These are phyloP conservation scores for Wickerhamiella sorbophila DNA, from an alignment of 805 yeast species.

Conservation along the genomic window DNA sequence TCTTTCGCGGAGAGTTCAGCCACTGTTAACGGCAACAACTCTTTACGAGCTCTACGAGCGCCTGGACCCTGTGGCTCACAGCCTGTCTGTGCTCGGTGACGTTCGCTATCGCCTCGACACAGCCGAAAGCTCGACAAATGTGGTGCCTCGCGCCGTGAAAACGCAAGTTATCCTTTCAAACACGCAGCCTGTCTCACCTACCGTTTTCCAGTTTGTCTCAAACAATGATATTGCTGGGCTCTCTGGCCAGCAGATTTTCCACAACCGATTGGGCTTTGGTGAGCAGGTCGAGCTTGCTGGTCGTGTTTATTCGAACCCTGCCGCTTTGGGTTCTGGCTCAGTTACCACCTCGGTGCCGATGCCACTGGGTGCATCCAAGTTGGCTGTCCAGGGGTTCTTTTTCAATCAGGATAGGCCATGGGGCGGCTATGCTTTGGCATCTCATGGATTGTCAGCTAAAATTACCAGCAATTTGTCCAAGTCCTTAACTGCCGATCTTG, in stretches of 20 bases:
- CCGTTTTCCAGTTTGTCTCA: constrained; percentile 7
- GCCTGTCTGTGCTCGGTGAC: constrained; percentile 14
- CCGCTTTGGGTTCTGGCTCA: constrained; percentile 15
- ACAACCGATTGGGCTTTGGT: constrained; percentile 17
- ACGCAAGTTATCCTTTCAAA: constrained; percentile 12
- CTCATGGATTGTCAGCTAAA: constrained; percentile 31
- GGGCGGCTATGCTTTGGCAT: constrained; percentile 39
- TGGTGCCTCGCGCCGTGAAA: constrained; percentile 2
- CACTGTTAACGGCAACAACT: constrained; percentile 17
- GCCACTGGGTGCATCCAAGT: constrained; percentile 14
- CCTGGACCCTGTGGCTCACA: constrained; percentile 16
- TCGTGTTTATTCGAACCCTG: constrained; percentile 12
- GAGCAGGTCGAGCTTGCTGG: constrained; percentile 12
- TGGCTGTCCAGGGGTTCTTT: constrained; percentile 27
- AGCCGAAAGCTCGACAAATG: background rate
- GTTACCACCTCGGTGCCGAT: constrained; percentile 11
- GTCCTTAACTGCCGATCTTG: constrained; percentile 26
- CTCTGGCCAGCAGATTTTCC: constrained; percentile 7
- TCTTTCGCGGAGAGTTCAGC: constrained; percentile 18
- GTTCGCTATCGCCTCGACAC: constrained; percentile 7
- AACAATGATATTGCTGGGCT: constrained; percentile 10
- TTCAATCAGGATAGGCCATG: constrained; percentile 39
- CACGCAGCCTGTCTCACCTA: constrained; percentile 10
- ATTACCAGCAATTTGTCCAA: constrained; percentile 24
- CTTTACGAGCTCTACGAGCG: constrained; percentile 16